Evolutionary conservation across 2,329 filamentous ascomycete species (phyloP), one percentile per base, ranked within the genome.

Genomic region (Geosmithia putterillii): DNA sequence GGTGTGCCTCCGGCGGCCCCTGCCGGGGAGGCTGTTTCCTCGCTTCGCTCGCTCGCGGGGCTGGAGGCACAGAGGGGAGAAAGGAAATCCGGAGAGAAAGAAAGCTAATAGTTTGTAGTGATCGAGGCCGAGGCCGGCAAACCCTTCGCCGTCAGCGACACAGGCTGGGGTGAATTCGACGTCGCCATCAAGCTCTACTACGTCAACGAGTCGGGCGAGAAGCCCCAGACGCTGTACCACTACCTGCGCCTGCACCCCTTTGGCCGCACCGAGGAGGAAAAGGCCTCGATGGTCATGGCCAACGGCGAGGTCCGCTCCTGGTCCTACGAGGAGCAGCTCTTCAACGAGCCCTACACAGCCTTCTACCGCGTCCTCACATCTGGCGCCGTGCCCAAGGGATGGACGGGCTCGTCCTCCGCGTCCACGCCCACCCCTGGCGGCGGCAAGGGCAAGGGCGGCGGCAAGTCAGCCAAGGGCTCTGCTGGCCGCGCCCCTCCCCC

Each of bases 111-210:
- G 7, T n/a, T 15, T 14, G 12, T 40, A 76, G 71, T 83, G 59
- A 71, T 92, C 55, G 89, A 95, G 55, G 76, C 78, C 47, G 76
- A 85, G 42, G 64, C 67, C 1, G 69, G 70, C n/a, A 73, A 75
- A 48, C 56, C 88, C 10, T 98, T 95, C 55, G 71, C 86, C 55
- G 83, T 96, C 47, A 77, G 79, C 48, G 92, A 96, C 63, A 96
- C 92, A 0, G 92, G 92, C 41, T 98, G 94, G 86, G 92, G 92
- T 55, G 92, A 95, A 65, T 98, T 98, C 67, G 87, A 92, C 60
- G 94, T 98, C 55, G 86, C 89, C 49, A 83, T 98, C 58, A 88
- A 95, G 58, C 74, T 98, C 38, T 94, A 94, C 68, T 98, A 95
- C 64, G 80, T 86, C 44, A 80, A 84, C 44, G 85, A 94, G 58